These are phyloP conservation scores for Alternaria burnsii DNA, from an alignment of 2,329 filamentous ascomycete genomes.

Conservation along the genomic window DNA sequence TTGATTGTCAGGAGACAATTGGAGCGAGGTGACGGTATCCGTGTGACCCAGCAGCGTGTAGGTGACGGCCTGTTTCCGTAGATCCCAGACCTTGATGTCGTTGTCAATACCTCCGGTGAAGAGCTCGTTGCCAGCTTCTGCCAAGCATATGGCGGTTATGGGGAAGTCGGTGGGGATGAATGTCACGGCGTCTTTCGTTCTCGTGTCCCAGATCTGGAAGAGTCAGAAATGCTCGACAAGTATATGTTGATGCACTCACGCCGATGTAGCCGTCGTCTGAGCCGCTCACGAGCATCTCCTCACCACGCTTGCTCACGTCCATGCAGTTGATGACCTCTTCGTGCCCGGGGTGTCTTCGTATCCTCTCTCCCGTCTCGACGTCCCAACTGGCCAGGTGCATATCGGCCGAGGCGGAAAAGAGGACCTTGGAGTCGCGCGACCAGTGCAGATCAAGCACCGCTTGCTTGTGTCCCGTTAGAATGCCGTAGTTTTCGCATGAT, in stretches of 20 bases:
- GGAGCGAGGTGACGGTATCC: constrained; percentile 89
- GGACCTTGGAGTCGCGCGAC: constrained; percentile 90
- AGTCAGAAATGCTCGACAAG: constrained; percentile 22
- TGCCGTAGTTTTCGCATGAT: constrained; percentile 92
- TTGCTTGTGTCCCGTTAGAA: constrained; percentile 87
- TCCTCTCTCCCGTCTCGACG: constrained; percentile 86
- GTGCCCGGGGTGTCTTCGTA: constrained; percentile 90
- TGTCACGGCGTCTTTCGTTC: constrained; percentile 86
- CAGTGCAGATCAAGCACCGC: constrained; percentile 93
- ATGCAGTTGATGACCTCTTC: constrained; percentile 95
- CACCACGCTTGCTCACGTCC: constrained; percentile 86
- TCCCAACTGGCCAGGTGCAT: constrained; percentile 96
- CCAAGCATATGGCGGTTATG: constrained; percentile 88
- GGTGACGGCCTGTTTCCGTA: constrained; percentile 87
- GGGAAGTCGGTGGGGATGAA: constrained; percentile 92
- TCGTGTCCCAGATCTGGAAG: constrained; percentile 84
- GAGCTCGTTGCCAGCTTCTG: constrained; percentile 93
- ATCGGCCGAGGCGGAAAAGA: constrained; percentile 94
- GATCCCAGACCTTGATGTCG: constrained; percentile 95
- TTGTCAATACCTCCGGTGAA: constrained; percentile 97
- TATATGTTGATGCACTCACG: constrained; percentile 36
- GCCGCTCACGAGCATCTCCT: constrained; percentile 88
- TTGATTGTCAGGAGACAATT: constrained; percentile 92
- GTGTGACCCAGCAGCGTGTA: constrained; percentile 90
- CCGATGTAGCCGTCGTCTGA: constrained; percentile 94